These are phyloP conservation scores for Komagataella pastoris DNA, from an alignment of 805 yeast species.

Conservation along the genomic window DNA sequence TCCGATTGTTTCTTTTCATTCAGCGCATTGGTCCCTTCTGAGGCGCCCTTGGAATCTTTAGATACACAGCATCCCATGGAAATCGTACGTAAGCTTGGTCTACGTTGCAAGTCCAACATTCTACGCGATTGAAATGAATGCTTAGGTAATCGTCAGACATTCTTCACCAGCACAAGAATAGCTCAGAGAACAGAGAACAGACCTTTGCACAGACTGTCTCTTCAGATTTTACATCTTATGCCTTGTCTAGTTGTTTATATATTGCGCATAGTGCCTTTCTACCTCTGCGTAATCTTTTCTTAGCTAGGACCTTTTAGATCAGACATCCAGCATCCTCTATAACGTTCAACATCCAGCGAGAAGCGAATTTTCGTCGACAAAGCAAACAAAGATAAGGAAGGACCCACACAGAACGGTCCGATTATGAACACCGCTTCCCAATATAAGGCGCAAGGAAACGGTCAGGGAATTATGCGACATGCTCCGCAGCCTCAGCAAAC, in stretches of 20 bases:
- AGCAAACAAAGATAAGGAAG: not conserved
- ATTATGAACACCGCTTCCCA: not conserved
- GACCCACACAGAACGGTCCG: not conserved
- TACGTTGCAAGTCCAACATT: not conserved
- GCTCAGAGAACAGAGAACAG: not conserved
- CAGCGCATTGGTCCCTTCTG: not conserved
- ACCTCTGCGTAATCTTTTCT: no score
- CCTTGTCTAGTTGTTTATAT: no score
- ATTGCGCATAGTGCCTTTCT: not conserved
- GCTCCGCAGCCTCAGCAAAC: conserved; percentile 3
- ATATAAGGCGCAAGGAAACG: not conserved
- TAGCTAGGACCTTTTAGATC: not conserved
- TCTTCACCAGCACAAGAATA: no score
- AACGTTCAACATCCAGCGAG: not conserved
- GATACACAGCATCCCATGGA: not conserved
- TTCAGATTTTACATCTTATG: no score
- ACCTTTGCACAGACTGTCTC: no score
- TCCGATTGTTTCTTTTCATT: not conserved
- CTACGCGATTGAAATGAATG: not conserved
- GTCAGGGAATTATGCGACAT: not conserved
- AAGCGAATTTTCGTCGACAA: not conserved
- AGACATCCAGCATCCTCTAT: not conserved
- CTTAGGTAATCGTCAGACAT: not conserved
- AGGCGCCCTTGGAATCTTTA: not conserved
- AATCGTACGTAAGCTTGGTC: not conserved